Conservation (phyloP, 73 alveolate species). For the Symbiodinium natans region DNA sequence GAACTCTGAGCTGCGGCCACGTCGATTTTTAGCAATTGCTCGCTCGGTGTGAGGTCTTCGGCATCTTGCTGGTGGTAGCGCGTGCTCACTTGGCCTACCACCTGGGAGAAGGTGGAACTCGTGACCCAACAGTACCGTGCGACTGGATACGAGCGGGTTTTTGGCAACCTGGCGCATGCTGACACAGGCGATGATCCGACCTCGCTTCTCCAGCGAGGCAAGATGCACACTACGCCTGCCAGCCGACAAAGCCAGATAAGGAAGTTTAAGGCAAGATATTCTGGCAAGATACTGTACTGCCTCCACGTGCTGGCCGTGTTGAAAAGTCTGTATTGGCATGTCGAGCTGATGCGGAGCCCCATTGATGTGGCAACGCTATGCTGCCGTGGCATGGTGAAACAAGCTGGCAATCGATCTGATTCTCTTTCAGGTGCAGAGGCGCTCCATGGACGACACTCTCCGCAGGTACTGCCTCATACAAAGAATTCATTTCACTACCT, state of each 20-base stretch:
- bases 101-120: neutral
- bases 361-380: too few species aligned
- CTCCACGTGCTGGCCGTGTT: neutral
- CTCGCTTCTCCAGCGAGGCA: constrained; percentile 28
- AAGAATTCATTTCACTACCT: neutral
- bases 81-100: neutral
- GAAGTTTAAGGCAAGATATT: too few species aligned
- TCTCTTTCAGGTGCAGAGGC: neutral
- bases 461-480: neutral
- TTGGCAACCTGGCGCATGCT: neutral
- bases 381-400: too few species aligned
- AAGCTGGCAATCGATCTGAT: neutral
- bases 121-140: neutral
- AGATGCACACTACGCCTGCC: too few species aligned
- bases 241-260: too few species aligned
- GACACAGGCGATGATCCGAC: constrained; percentile 23
- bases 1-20: neutral
- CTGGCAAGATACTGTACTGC: neutral
- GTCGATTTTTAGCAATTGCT: neutral
- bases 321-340: neutral
- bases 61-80: neutral
- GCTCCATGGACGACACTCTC: neutral
- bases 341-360: neutral
- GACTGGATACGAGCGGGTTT: too few species aligned
- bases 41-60: neutral